These are phyloP conservation scores for Candida sonorensis DNA, from an alignment of 805 yeast species.

Conservation along the genomic window DNA sequence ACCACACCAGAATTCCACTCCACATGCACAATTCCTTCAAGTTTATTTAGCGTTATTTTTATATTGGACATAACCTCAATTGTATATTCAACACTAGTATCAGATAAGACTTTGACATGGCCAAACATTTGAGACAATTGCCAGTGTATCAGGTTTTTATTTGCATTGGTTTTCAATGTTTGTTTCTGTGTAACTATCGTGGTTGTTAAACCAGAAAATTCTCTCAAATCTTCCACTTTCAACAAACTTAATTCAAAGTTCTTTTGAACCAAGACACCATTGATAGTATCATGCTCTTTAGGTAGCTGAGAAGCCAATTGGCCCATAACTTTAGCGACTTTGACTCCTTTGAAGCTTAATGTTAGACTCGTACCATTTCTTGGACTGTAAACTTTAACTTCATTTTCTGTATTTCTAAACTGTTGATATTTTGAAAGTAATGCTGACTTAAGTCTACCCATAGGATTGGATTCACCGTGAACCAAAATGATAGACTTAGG, in stretches of 20 bases:
- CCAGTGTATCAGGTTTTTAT: slow-evolving; percentile 74
- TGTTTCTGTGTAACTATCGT: slow-evolving; percentile 81
- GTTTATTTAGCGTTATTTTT: slow-evolving; percentile 39
- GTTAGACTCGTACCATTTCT: slow-evolving; percentile 77
- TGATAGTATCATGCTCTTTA: slow-evolving; percentile 37
- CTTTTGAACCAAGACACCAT: slow-evolving; percentile 86
- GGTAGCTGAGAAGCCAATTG: slow-evolving; percentile 41
- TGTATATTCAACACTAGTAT: slow-evolving; percentile 43
- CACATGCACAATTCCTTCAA: slow-evolving; percentile 47
- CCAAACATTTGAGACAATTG: slow-evolving; percentile 97
- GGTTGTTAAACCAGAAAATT: slow-evolving; percentile 79
- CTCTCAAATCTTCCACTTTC: slow-evolving; percentile 81
- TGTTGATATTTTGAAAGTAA: slow-evolving; percentile 77
- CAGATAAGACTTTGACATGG: slow-evolving; percentile 54
- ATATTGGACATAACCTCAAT: slow-evolving; percentile 61
- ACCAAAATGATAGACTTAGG: slow-evolving; percentile 85
- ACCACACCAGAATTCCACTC: slow-evolving; percentile 89
- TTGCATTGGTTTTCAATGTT: slow-evolving; percentile 70
- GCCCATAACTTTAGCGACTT: slow-evolving; percentile 69
- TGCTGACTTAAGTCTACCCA: slow-evolving; percentile 96
- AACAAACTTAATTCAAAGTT: slow-evolving; percentile 83
- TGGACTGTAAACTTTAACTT: slow-evolving; percentile 88
- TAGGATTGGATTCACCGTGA: slow-evolving; percentile 97
- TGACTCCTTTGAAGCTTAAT: slow-evolving; percentile 74
- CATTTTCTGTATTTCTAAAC: slow-evolving; percentile 78